Base-by-base conservation (phyloP, 352 stramenopile genomes). In the Aphanomyces euteiches region DNA sequence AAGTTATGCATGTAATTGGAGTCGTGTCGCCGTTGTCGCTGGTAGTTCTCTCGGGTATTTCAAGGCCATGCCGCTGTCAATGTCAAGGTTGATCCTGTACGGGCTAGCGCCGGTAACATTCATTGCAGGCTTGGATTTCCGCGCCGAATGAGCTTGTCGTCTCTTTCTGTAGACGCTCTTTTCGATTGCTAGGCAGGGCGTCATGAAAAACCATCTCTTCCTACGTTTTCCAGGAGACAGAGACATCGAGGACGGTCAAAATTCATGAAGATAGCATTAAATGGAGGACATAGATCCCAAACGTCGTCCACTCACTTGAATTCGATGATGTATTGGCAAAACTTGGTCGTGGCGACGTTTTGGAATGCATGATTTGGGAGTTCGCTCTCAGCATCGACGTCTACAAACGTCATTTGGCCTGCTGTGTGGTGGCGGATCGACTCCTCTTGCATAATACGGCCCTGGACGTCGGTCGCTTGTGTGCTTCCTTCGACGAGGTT, bases 291-390 rank as follows among this genome's bases (percentile, higher is more conserved):
- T 15, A 19, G 13, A n/a, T 10, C 28, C 2, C 50, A 38, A 58
- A 10, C 2, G 7, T 10, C 50, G n/a, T 58, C n/a, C 13, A n/a
- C 37, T 58, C 37, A n/a, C 50, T 61, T 61, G 21, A 61, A 61
- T 37, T 61, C 54, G 54, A 61, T 17, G 21, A 61, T 61, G 54
- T 61, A 61, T 39, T 61, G 54, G n/a, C 54, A 61, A 61, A 61
- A 61, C n/a, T 28, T 28, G 5, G 54, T 61, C 17, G n/a, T 41
- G 17, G 54, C 7, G 17, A 61, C 15, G 54, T 61, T 61, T 40
- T 41, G 17, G 43, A 61, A 61, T 5, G 54, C 54, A 5, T 61
- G 54, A 3, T 61, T 28, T 37, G 54, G 54, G n/a, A 61, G 21
- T 37, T 19, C 6, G 19, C 10, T 10, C 28, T 40, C 10, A 5